Base-by-base conservation (phyloP, 2,329 filamentous ascomycete species). In the Mycocentrospora acerina region DNA sequence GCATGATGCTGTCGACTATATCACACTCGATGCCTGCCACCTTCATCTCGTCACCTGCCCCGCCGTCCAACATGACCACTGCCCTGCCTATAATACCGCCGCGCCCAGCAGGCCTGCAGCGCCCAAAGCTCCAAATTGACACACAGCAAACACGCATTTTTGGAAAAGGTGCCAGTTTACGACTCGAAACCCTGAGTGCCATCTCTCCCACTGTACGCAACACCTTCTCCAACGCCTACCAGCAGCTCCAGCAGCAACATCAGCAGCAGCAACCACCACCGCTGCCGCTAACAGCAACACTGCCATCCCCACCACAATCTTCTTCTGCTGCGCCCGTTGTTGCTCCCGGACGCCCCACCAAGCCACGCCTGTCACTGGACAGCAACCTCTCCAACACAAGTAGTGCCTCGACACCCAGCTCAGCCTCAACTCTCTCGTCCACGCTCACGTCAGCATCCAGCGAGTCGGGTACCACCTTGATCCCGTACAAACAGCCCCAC, bases 101-200 rank as follows among this genome's bases (percentile, higher is more conserved):
- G 35, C 56, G 55, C 39, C 46, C 48, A 40, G 42, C 48, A 38
- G 64, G 38, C 17, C 45, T 60, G 30, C 67, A 66, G 49, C 69
- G 78, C 43, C 81, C 81, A 2, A 82, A 81, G 62, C 71, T 84
- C 34, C 79, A 78, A 26, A 71, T 84, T 35, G 78, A 83, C 66
- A 83, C 81, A 10, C 65, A 74, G 10, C 68, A 73, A 34, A 52
- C 65, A 9, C 60, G 67, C 40, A 72, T 74, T 15, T 80, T 79
- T 58, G 77, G 76, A 40, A 79, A 74, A 45, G 73, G 71, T 25
- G 73, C 74, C 16, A 75, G 73, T 37, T 63, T 81, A 30, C 73
- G 76, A 11, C 68, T 80, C 32, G 71, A 76, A 29, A 75, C 75
- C 2, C 66, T 79, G 15, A 76, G 75, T 33, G 69, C 76, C n/a